A percentile compares a stretch with the other conserved stretches of the same genome.
phyloP scores from a whole-genome alignment of 495 filamentous ascomycete species.

The Aspergillus steynii region DNA sequence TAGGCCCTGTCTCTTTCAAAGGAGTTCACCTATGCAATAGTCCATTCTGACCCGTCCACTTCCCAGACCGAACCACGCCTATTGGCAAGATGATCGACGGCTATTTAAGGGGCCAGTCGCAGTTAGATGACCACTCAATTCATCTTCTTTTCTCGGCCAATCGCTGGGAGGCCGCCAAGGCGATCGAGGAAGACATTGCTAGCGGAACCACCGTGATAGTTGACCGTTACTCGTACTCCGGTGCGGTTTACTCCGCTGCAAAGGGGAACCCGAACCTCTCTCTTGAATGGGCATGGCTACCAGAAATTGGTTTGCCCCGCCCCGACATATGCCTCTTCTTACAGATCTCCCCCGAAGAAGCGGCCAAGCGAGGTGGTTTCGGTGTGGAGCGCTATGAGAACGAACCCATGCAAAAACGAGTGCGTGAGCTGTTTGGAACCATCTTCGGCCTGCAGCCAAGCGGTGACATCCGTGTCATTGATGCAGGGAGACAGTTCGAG shows the following conservation, averaged over 20 bases:
- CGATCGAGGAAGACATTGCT: slow-evolving; percentile 60
- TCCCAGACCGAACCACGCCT: slow-evolving; percentile 76
- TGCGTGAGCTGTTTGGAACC: slow-evolving; percentile 68
- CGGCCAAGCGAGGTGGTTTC: slow-evolving; percentile 76
- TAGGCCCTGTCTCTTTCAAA: slow-evolving; percentile 37
- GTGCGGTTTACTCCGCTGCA: slow-evolving; percentile 93
- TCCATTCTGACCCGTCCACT: slow-evolving; percentile 15
- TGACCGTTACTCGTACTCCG: slow-evolving; percentile 93
- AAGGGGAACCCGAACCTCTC: slow-evolving; percentile 71
- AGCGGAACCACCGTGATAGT: slow-evolving; percentile 74
- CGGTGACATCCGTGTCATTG: slow-evolving; percentile 43
- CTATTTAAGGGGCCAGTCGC: slow-evolving; percentile 73
- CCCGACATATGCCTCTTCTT: slow-evolving; percentile 90
- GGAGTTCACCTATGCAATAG: neutral
- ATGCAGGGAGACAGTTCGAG: slow-evolving; percentile 54
- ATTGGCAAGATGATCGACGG: slow-evolving; percentile 88
- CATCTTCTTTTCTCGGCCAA: slow-evolving; percentile 96
- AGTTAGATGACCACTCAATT: slow-evolving; percentile 88
- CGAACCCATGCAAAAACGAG: slow-evolving; percentile 75
- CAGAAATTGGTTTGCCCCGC: slow-evolving; percentile 83
- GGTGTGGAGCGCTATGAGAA: slow-evolving; percentile 89
- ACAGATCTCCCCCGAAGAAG: slow-evolving; percentile 70
- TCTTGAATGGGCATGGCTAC: slow-evolving; percentile 75
- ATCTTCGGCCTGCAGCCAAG: slow-evolving; percentile 40
- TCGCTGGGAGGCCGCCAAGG: slow-evolving; percentile 81